phyloP scores from a whole-genome alignment of 2,329 filamentous ascomycete species.

The Colletotrichum sojae region DNA sequence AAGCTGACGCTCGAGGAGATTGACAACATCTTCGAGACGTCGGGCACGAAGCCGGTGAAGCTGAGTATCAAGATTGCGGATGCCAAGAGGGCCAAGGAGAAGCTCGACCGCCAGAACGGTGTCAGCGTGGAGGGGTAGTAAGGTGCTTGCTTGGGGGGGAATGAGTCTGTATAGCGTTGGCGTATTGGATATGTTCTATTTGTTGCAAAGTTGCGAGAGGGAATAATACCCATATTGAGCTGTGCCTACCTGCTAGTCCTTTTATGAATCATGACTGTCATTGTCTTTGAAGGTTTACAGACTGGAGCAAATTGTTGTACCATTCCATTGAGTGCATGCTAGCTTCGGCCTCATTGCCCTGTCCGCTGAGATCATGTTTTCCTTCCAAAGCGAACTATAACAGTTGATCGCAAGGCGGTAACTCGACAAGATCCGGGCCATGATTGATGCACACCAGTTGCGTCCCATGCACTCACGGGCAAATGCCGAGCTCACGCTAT shows the following conservation, averaged over 20 bases:
- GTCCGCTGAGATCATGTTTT: too few relatives aligned
- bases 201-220: neutral
- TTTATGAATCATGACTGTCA: too few relatives aligned
- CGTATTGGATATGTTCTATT: neutral
- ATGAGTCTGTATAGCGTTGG: neutral
- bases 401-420: too few relatives aligned
- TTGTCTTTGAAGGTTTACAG: neutral
- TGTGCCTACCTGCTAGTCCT: too few relatives aligned
- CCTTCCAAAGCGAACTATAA: too few relatives aligned
- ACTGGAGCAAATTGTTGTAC: neutral
- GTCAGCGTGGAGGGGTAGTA: neutral
- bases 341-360: neutral
- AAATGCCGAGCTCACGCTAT: too few relatives aligned
- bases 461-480: too few relatives aligned
- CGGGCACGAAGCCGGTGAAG: constrained; percentile 35
- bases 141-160: neutral
- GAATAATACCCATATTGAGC: neutral
- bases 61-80: constrained; percentile 40
- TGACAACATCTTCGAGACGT: constrained; percentile 65
- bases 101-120: constrained; percentile 20
- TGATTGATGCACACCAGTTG: too few relatives aligned
- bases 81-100: constrained; percentile 35
- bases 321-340: neutral
- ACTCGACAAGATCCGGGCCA: too few relatives aligned
- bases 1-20: constrained; percentile 68